phyloP scores from a whole-genome alignment of 192 early-diverging fungal genomes.

The Endogone sp. region DNA sequence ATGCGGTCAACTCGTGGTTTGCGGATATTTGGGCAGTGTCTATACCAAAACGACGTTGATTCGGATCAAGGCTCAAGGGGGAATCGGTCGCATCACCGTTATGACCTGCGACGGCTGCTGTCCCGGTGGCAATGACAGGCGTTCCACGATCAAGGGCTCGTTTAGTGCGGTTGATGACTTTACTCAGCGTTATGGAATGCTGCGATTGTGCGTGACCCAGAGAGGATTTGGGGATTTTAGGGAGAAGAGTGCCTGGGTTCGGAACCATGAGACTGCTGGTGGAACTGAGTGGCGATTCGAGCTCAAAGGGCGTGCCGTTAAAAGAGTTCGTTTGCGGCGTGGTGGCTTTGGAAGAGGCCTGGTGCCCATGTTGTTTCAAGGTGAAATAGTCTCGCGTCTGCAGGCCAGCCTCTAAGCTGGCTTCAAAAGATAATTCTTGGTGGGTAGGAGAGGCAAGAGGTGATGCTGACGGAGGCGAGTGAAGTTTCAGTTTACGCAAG shows the following conservation, averaged over 20 bases:
- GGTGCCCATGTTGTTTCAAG: neutral
- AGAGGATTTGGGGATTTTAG: neutral
- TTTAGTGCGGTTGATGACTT: neutral
- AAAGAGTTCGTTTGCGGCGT: too few relatives aligned
- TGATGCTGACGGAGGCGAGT: too few relatives aligned
- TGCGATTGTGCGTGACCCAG: neutral
- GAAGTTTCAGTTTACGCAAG: neutral
- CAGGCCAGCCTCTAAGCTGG: neutral
- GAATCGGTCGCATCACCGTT: neutral
- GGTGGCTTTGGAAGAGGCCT: neutral
- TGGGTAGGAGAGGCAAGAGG: neutral
- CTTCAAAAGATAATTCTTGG: neutral
- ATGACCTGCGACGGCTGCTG: neutral
- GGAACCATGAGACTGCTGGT: neutral
- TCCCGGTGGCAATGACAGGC: too few relatives aligned
- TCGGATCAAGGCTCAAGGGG: neutral
- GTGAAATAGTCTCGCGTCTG: neutral
- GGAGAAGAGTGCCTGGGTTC: neutral
- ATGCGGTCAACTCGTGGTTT: too few relatives aligned
- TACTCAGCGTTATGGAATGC: neutral
- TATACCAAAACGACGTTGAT: neutral
- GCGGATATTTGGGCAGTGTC: neutral
- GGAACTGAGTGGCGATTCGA: neutral
- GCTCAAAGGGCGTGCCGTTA: neutral
- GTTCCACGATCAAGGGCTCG: neutral